These are phyloP conservation scores for Ganoderma resinaceum DNA, from an alignment of 1,284 basidiomycete species.

Conservation along the genomic window DNA sequence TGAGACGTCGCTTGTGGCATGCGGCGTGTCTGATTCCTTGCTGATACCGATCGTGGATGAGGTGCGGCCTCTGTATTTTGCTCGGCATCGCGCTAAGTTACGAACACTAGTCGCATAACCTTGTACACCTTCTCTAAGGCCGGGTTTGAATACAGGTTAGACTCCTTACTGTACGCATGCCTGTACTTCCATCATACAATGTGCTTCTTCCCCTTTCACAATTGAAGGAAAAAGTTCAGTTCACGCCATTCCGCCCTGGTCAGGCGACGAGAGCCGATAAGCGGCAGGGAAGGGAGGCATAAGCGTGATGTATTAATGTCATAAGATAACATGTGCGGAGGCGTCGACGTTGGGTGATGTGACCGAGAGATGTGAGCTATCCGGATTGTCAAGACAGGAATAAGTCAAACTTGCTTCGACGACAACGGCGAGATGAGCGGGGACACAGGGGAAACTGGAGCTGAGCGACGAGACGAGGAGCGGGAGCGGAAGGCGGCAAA, in stretches of 20 bases:
- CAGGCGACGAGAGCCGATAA: not conserved
- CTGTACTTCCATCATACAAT: not conserved
- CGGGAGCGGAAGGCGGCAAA: conserved; percentile 32
- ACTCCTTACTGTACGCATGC: not conserved
- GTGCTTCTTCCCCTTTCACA: not conserved
- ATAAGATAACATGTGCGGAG: conserved; percentile 44
- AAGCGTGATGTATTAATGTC: conserved; percentile 41
- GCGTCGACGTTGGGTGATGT: conserved; percentile 29
- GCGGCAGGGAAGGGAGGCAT: conserved; percentile 16
- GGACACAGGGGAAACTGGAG: conserved; percentile 22
- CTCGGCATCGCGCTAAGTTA: not conserved
- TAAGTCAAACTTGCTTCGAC: conserved; percentile 44
- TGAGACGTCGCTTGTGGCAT: not conserved
- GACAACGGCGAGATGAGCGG: conserved; percentile 36
- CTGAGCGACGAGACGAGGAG: conserved; percentile 35
- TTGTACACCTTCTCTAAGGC: not conserved
- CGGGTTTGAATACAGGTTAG: not conserved
- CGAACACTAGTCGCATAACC: not conserved
- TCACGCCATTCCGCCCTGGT: not conserved
- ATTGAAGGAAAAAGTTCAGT: not conserved
- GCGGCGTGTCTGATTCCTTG: not conserved
- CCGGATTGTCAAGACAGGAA: conserved; percentile 47
- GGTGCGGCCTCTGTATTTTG: not conserved
- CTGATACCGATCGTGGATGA: not conserved
- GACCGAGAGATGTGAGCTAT: conserved; percentile 32